Percentiles rank a stretch among this genome's conserved stretches.
Conservation (phyloP, 805 yeast species). For the Wickerhamomyces subpelliculosus region DNA sequence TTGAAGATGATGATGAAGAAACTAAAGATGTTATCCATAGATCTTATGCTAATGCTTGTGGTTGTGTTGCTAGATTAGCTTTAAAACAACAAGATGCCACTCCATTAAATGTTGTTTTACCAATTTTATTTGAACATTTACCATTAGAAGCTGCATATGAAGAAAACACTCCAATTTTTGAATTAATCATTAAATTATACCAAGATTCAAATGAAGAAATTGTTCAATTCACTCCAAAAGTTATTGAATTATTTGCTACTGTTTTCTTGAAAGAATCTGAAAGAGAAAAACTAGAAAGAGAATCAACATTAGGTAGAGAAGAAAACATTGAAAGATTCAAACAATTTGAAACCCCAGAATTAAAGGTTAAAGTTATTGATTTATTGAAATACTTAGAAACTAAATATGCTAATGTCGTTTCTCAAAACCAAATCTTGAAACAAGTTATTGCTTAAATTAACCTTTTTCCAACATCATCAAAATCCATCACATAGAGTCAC, state of each 20-base stretch:
- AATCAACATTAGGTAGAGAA: conserved; percentile 82
- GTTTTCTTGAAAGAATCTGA: conserved; percentile 74
- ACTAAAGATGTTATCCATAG: conserved; percentile 73
- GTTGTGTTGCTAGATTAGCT: conserved; percentile 92
- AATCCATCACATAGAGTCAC: too few relatives aligned
- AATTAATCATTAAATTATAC: conserved; percentile 67
- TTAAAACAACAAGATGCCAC: conserved; percentile 63
- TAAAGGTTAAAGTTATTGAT: conserved; percentile 56
- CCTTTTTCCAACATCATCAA: too few relatives aligned
- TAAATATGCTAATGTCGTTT: conserved; percentile 56
- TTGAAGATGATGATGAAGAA: conserved; percentile 63
- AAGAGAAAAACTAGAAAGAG: conserved; percentile 57
- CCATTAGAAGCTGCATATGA: conserved; percentile 87
- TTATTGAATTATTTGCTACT: conserved; percentile 60
- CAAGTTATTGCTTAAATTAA: conserved; percentile 21
- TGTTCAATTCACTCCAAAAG: conserved; percentile 46
- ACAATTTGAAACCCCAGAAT: conserved; percentile 70
- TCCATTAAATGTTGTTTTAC: conserved; percentile 73
- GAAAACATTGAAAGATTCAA: conserved; percentile 69
- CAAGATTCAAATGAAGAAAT: conserved; percentile 52
- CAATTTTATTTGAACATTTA: conserved; percentile 65
- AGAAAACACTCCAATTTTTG: conserved; percentile 88
- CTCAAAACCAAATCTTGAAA: conserved; percentile 32
- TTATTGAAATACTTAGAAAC: conserved; percentile 68
- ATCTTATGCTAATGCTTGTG: conserved; percentile 90